A percentile compares a stretch with the other conserved stretches of the same genome.
phyloP scores from a whole-genome alignment of 768 basidiomycete species.

The Leccinellum rugosiceps region DNA sequence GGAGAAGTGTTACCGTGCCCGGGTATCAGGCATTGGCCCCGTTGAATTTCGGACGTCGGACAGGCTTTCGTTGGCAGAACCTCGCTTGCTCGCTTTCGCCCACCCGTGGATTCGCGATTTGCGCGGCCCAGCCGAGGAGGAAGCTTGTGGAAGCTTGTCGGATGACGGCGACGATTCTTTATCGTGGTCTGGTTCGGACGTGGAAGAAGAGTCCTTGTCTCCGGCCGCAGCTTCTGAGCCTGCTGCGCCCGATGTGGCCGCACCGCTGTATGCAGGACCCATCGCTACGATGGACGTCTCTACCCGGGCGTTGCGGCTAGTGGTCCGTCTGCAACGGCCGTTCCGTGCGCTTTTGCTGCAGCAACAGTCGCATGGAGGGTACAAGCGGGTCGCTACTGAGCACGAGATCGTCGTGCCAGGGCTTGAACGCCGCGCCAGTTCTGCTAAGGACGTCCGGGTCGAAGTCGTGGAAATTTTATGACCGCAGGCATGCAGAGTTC shows the following conservation, averaged over 20 bases:
- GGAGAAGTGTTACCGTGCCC: background rate
- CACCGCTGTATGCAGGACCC: background rate
- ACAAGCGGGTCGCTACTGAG: background rate
- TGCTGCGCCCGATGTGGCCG: background rate
- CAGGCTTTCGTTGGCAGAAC: background rate
- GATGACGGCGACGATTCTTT: background rate
- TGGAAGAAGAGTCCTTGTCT: background rate
- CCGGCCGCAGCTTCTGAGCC: background rate
- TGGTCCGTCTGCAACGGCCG: slow-evolving; percentile 7
- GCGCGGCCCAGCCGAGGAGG: background rate
- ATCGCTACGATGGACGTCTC: background rate
- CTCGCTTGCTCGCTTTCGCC: slow-evolving; percentile 1
- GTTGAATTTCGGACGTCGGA: slow-evolving; percentile 1
- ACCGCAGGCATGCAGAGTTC: background rate
- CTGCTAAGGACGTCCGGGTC: background rate
- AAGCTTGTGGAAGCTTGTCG: background rate
- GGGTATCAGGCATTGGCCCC: background rate
- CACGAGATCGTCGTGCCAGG: background rate
- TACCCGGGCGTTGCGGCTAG: slow-evolving; percentile 3
- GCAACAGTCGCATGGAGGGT: background rate
- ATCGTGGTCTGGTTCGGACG: background rate
- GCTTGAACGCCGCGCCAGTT: background rate
- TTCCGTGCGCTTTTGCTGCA: slow-evolving; percentile 7
- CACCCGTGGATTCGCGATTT: slow-evolving; percentile 14
- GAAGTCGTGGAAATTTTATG: background rate